Evolutionary conservation across 768 basidiomycete species (phyloP).

Genomic region (Coprinopsis sp.): DNA sequence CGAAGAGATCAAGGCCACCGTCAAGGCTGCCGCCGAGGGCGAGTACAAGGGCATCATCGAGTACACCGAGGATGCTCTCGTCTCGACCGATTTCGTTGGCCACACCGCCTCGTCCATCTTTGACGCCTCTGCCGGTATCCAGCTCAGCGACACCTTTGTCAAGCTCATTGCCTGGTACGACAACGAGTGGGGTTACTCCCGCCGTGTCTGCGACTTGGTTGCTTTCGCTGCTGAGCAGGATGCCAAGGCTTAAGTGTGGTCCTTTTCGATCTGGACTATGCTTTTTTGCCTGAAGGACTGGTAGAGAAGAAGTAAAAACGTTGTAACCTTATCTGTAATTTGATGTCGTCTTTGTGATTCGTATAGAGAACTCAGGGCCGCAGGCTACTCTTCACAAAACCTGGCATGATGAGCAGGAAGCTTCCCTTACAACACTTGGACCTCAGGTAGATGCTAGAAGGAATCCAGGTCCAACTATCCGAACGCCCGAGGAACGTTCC

Average conservation of each 20-base stretch:
- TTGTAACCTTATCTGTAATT: background rate
- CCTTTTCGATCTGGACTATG: background rate
- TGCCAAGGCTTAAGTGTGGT: slow-evolving; percentile 25
- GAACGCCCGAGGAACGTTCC: no score
- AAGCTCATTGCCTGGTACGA: slow-evolving; percentile 97
- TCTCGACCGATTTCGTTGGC: slow-evolving; percentile 92
- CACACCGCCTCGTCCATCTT: slow-evolving; percentile 81
- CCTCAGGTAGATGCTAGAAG: no score
- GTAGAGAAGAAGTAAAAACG: background rate
- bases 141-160: slow-evolving; percentile 88
- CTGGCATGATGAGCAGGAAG: no score
- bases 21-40: slow-evolving; percentile 76
- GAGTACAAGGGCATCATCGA: slow-evolving; percentile 70
- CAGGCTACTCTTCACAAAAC: no score
- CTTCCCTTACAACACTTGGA: no score
- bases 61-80: slow-evolving; percentile 92
- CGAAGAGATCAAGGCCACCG: slow-evolving; percentile 82
- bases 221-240: slow-evolving; percentile 78
- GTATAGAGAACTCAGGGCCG: no score
- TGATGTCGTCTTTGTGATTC: no score
- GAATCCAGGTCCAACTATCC: no score
- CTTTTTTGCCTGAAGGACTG: background rate
- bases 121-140: slow-evolving; percentile 90
- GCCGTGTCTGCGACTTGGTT: slow-evolving; percentile 87
- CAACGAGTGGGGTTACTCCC: slow-evolving; percentile 94